Evolutionary conservation across 2,329 filamentous ascomycete genomes (phyloP).

Genomic region (Aplosporella prunicola): DNA sequence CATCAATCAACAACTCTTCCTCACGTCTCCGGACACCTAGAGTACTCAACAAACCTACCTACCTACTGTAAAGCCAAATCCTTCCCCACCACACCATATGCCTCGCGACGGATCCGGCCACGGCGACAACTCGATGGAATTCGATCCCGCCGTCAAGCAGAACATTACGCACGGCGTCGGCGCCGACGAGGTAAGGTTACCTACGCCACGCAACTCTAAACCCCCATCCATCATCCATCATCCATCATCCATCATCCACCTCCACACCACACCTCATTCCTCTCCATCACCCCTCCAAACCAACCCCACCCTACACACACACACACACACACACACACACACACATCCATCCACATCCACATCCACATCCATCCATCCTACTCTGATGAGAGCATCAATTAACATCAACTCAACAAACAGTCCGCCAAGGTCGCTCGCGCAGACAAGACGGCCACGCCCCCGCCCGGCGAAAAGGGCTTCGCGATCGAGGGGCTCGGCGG

Average conservation of each 20-base stretch:
- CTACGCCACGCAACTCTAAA: too few species aligned
- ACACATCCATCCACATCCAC: too few species aligned
- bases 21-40: too few species aligned
- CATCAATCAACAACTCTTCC: too few species aligned
- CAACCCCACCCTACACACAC: too few species aligned
- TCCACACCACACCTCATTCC: too few species aligned
- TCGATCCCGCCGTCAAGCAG: slow-evolving; percentile 21
- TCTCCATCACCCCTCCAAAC: neutral
- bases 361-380: too few species aligned
- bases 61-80: neutral
- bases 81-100: slow-evolving; percentile 27
- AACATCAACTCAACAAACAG: too few species aligned
- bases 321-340: too few species aligned
- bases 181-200: slow-evolving; percentile 1
- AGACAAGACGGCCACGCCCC: slow-evolving; percentile 9
- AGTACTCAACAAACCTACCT: neutral
- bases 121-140: slow-evolving; percentile 38
- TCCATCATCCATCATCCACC: too few species aligned
- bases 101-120: slow-evolving; percentile 43
- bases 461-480: slow-evolving; percentile 3
- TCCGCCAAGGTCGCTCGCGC: slow-evolving; percentile 6
- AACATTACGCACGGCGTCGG: slow-evolving; percentile 40
- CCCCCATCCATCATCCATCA: too few species aligned
- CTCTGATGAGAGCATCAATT: too few species aligned
- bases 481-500: slow-evolving; percentile 1